Base-by-base conservation (phyloP, 1,284 basidiomycete species). In the Naganishia liquefaciens region DNA sequence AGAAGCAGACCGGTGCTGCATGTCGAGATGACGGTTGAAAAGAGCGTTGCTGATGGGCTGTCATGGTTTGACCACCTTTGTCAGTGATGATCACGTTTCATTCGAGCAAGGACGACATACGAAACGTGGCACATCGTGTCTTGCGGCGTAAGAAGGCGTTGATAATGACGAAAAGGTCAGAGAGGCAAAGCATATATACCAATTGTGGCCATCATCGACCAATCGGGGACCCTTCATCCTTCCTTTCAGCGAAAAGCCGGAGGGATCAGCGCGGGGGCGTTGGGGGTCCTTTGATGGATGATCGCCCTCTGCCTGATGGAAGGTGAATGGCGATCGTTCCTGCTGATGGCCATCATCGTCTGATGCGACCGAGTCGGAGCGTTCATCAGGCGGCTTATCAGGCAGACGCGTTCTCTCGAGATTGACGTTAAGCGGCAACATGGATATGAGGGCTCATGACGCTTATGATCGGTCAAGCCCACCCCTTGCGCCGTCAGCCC, bases 101-200 rank as follows among this genome's bases (percentile, higher is more conserved):
- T 6, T 3, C 19, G 19, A 13, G 30, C n/a, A 39, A 7, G 17
- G 17, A 21, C 15, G 51, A 52, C 51, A 17, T 52, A 52, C 51
- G 72, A 70, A 33, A 69, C 68, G 66, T 74, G 73, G 62, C 73
- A 74, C 73, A 74, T 73, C 2, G 9, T 27, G 65, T 13, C 25
- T 21, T 4, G 33, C 2, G 4, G 5, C 11, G 51, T 9, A 3
- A 19, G 17, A n/a, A 28, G 17, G 46, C 21, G 46, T 13, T 7
- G 33, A 47, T 10, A 21, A 21, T 47, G 46, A 21, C 11, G n/a
- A 2, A 21, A 21, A 47, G 17, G 46, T 17, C 46, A 47, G 6
- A 2, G n/a, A 47, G 11, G 33, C 17, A 7, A 25, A 23, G 46
- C 15, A 47, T 47, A 47, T 47, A 47, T 47, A 47, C 46, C 21